Percentiles rank a stretch among this genome's conserved stretches.
These are phyloP conservation scores for Phtheirospermum japonicum DNA, from an alignment of 257 asterid species.

Conservation along the genomic window DNA sequence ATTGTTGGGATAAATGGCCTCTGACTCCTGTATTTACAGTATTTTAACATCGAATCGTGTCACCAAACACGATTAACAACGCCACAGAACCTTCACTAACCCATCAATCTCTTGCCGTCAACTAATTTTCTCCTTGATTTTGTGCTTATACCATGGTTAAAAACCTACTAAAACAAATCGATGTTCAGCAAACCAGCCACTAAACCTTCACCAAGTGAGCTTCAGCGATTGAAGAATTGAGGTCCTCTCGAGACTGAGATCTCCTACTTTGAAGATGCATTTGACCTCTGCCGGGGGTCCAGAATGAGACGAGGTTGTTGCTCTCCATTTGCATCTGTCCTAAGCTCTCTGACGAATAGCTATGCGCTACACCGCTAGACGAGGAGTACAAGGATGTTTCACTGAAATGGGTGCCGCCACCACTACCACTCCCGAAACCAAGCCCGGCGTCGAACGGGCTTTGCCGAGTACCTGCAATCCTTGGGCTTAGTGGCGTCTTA, in stretches of 20 bases:
- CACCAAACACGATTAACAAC: no score
- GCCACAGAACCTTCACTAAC: no score
- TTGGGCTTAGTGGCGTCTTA: slow-evolving; percentile 93
- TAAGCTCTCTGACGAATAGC: slow-evolving; percentile 85
- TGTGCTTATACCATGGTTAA: no score
- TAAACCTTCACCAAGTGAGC: slow-evolving; percentile 54
- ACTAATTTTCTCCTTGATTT: no score
- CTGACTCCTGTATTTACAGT: no score
- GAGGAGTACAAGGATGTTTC: slow-evolving; percentile 66
- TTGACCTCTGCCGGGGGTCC: slow-evolving; percentile 68
- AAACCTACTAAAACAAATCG: no score
- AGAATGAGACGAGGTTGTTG: slow-evolving; percentile 43
- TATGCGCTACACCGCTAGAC: slow-evolving; percentile 72
- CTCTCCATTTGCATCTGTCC: slow-evolving; percentile 71
- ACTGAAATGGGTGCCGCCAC: slow-evolving; percentile 48
- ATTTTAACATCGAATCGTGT: no score
- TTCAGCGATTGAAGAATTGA: slow-evolving; percentile 64
- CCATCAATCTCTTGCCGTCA: no score
- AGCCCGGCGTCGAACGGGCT: slow-evolving; percentile 51
- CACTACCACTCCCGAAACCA: slow-evolving; percentile 46
- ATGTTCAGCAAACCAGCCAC: no score
- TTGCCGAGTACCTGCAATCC: slow-evolving; percentile 50
- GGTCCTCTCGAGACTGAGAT: slow-evolving; percentile 96
- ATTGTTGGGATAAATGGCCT: no score
- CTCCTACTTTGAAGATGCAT: slow-evolving; percentile 82